Evolutionary conservation across 1,284 basidiomycete genomes (phyloP).

Genomic region (Heterobasidion parviporum): DNA sequence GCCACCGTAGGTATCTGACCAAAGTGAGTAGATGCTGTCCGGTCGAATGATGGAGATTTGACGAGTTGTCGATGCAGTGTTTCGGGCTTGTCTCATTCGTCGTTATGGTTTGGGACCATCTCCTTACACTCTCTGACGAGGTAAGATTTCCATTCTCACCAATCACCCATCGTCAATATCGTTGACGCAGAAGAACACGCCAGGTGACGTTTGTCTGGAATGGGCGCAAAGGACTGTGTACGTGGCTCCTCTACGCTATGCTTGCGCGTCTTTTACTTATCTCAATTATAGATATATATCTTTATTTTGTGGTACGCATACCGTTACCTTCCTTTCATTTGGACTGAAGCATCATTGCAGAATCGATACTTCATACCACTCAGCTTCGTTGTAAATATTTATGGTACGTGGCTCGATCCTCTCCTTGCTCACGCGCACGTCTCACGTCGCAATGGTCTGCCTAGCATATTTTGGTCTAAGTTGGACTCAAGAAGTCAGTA

Average conservation of each 20-base stretch:
- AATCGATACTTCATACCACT: slow-evolving; percentile 44
- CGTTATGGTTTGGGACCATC: slow-evolving; percentile 39
- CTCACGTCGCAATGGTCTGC: no score
- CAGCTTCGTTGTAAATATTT: slow-evolving; percentile 40
- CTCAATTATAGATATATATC: slow-evolving; percentile 28
- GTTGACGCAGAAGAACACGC: no score
- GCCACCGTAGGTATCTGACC: no score
- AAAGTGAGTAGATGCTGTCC: no score
- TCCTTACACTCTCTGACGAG: slow-evolving; percentile 40
- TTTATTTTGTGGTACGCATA: slow-evolving; percentile 36
- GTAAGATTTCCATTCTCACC: slow-evolving; percentile 13
- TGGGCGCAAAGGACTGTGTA: slow-evolving; percentile 35
- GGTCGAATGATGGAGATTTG: no score
- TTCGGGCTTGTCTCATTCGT: slow-evolving; percentile 27
- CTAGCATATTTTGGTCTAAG: no score
- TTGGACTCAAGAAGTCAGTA: no score
- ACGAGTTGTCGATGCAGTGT: no score
- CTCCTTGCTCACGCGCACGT: no score
- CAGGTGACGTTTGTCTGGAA: slow-evolving; percentile 44
- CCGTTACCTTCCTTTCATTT: neutral
- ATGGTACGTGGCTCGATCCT: slow-evolving; percentile 17
- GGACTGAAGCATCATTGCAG: slow-evolving; percentile 13
- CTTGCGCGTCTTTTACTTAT: neutral
- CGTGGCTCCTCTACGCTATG: slow-evolving; percentile 6
- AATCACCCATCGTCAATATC: neutral